Conservation (phyloP, 352 stramenopile genomes). For the Phytophthora idaei region DNA sequence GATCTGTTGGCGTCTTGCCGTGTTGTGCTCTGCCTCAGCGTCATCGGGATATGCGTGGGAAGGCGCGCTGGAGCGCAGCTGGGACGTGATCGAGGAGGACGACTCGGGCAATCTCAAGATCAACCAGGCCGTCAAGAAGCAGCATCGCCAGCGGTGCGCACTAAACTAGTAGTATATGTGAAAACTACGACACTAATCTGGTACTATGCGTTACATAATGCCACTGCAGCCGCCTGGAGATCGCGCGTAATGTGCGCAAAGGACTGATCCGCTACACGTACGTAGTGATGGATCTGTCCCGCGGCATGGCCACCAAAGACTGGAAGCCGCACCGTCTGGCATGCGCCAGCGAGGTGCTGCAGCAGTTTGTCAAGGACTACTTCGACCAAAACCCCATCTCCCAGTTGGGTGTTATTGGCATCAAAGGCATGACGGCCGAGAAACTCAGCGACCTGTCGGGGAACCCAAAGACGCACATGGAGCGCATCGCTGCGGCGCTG, state of each 20-base stretch:
- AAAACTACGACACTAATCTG: not conserved
- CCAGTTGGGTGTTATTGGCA: slow-evolving; percentile 90
- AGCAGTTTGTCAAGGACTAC: slow-evolving; percentile 91
- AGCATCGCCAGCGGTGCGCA: slow-evolving; percentile 74
- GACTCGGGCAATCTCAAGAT: slow-evolving; percentile 85
- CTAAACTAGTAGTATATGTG: not conserved
- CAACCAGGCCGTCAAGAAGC: slow-evolving; percentile 57
- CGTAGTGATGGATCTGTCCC: slow-evolving; percentile 84
- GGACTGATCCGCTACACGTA: slow-evolving; percentile 89
- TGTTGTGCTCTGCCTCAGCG: slow-evolving; percentile 10
- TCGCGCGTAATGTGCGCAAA: slow-evolving; percentile 85
- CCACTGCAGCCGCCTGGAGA: slow-evolving; percentile 62
- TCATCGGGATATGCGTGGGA: slow-evolving; percentile 87
- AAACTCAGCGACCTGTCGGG: slow-evolving; percentile 92
- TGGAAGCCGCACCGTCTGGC: slow-evolving; percentile 85
- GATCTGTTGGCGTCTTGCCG: not conserved
- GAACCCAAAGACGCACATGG: slow-evolving; percentile 88
- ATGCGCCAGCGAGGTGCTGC: slow-evolving; percentile 68
- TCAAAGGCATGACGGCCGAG: slow-evolving; percentile 90
- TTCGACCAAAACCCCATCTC: slow-evolving; percentile 96
- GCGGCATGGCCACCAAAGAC: slow-evolving; percentile 88
- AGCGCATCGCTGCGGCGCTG: slow-evolving; percentile 68
- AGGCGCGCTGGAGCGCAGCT: slow-evolving; percentile 82
- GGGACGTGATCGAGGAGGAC: slow-evolving; percentile 88
- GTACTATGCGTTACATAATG: slow-evolving; percentile 4